Conservation (phyloP, 1,139 yeast genomes). For the Geotrichum bryndzae region DNA sequence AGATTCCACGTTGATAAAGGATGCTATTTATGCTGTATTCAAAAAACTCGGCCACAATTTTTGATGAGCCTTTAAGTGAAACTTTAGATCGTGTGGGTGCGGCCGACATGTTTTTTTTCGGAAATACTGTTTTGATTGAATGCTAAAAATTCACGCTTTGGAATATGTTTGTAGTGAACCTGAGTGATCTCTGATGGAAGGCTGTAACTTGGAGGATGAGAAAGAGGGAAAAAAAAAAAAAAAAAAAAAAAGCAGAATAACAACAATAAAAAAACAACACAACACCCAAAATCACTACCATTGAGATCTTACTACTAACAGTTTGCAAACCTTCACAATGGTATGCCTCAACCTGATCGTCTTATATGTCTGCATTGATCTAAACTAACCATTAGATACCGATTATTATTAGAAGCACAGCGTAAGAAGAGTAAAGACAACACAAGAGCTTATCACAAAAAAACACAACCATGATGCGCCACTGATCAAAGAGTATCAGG, state of each 20-base stretch:
- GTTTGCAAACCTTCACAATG: background rate
- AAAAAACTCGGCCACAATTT: constrained; percentile 76
- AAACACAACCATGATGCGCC: constrained; percentile 45
- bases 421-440: constrained; percentile 52
- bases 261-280: background rate
- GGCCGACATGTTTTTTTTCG: background rate
- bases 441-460: constrained; percentile 48
- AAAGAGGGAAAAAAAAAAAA: background rate
- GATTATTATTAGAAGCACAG: constrained; percentile 45
- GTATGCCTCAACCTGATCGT: background rate
- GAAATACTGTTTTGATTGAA: background rate
- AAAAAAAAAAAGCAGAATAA: background rate
- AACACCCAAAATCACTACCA: background rate
- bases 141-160: background rate
- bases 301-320: background rate
- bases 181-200: background rate
- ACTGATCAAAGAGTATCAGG: constrained; percentile 52
- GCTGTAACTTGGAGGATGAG: background rate
- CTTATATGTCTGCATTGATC: background rate
- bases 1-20: constrained; percentile 82
- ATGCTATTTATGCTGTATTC: constrained; percentile 74
- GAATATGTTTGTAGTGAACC: background rate
- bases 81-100: constrained; percentile 47
- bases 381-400: background rate
- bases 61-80: constrained; percentile 71